Base-by-base conservation (phyloP, 176 grass and related monocot genomes). In the Neostapfia colusana region DNA sequence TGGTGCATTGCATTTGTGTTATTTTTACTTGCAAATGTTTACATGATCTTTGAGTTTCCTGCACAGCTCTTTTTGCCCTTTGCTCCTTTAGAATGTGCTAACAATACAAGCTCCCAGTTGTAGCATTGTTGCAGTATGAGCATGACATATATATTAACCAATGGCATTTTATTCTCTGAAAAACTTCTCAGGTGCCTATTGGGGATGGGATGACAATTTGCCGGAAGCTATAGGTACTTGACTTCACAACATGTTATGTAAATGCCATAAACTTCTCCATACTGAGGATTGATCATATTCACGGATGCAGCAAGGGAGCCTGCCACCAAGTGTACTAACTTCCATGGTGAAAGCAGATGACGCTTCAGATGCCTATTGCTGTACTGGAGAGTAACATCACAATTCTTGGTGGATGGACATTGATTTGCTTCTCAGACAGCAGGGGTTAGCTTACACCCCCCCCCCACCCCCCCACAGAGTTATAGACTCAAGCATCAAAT, bases 161-260 rank as follows among this genome's bases (percentile, higher is more conserved):
- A 63, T 43, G 24, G 8, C 41, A 58, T 65, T 86, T 79, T 61
- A n/a, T 73, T 81, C 40, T 50, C 69, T 51, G 75, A 17, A 44
- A 56, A 27, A 28, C 28, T 77, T 77, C 59, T 63, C 73, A 98
- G 95, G 95, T 98, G 25, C 86, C 95, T 37, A 86, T 98, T 44
- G 95, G 91, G 20, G 95, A 98, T 10, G 95, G 95, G 78, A 98
- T 98, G 91, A 98, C 95, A 24, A 92, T 98, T 76, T 98, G 95
- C 78, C 79, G 76, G 65, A 98, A 98, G 75, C 84, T 80, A 81
- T 81, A 70, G 79, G 89, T 58, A 71, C 27, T 44, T 91, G 59
- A 89, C 24, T 71, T 40, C 8, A 67, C 35, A 39, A 12, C 36
- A 15, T 69, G 58, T 28, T 59, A 1, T 81, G 27, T 79, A 51